phyloP scores from a whole-genome alignment of 371 early-diverging fungal species.

The Funneliformis caledonium region DNA sequence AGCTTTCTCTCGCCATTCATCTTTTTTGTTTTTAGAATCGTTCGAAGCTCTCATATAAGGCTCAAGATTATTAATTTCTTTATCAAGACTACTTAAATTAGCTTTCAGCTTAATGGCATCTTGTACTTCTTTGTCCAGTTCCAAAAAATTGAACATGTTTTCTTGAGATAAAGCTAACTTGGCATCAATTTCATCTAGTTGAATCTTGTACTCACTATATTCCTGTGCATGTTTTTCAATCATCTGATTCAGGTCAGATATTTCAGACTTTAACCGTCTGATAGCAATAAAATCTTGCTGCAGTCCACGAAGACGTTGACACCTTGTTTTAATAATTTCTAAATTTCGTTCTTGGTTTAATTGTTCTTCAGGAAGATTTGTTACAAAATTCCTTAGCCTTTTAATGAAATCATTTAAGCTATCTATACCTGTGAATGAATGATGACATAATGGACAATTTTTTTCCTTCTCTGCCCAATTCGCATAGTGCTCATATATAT shows the following conservation, averaged over 20 bases:
- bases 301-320: slow-evolving; percentile 51
- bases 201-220: neutral
- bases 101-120: slow-evolving; percentile 49
- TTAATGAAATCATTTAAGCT: slow-evolving; percentile 49
- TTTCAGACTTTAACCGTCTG: slow-evolving; percentile 48
- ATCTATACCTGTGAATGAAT: slow-evolving; percentile 55
- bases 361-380: slow-evolving; percentile 55
- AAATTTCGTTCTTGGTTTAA: slow-evolving; percentile 50
- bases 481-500: slow-evolving; percentile 66
- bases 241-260: slow-evolving; percentile 48
- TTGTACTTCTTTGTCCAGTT: slow-evolving; percentile 35
- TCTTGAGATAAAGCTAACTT: neutral
- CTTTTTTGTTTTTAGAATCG: slow-evolving; percentile 71
- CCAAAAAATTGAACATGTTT: neutral
- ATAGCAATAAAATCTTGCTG: slow-evolving; percentile 55
- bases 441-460: slow-evolving; percentile 76
- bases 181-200: neutral
- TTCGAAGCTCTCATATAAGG: slow-evolving; percentile 60
- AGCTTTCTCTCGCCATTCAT: slow-evolving; percentile 50
- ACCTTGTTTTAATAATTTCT: slow-evolving; percentile 44
- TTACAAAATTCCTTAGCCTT: slow-evolving; percentile 47
- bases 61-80: slow-evolving; percentile 58
- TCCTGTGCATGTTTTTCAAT: slow-evolving; percentile 2
- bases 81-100: slow-evolving; percentile 48
- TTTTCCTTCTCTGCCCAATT: slow-evolving; percentile 52